Percentiles rank a stretch among this genome's conserved stretches.
These are phyloP conservation scores for Grosmannia penicillata DNA, from an alignment of 2,329 filamentous ascomycete genomes.

Conservation along the genomic window DNA sequence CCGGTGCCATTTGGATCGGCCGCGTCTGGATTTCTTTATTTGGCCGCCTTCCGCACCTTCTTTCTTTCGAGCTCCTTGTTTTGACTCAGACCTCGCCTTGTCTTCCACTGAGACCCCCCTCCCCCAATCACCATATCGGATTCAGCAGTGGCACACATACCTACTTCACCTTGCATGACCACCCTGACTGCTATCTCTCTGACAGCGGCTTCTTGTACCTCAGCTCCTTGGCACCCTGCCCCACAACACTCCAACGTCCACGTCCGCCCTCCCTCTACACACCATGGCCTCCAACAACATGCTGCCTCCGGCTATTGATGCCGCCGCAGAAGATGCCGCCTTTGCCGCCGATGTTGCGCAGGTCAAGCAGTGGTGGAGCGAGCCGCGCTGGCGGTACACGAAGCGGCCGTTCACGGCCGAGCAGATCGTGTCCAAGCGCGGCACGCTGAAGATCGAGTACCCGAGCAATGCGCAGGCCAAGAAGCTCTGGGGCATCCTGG, in stretches of 20 bases:
- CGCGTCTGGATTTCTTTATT: not conserved
- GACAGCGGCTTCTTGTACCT: no score
- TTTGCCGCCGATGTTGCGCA: slow-evolving; percentile 73
- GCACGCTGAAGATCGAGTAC: slow-evolving; percentile 80
- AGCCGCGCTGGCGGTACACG: slow-evolving; percentile 84
- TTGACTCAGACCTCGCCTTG: slow-evolving; percentile 10
- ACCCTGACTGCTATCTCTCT: not conserved
- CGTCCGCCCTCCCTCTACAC: slow-evolving; percentile 10
- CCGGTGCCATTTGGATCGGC: not conserved
- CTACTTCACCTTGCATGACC: no score
- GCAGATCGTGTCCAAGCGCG: slow-evolving; percentile 91
- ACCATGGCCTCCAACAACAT: slow-evolving; percentile 49
- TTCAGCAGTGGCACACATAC: not conserved
- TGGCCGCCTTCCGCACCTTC: slow-evolving; percentile 1
- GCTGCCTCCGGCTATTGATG: slow-evolving; percentile 40
- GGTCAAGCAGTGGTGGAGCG: slow-evolving; percentile 89
- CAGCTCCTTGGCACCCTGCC: no score
- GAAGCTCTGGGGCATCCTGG: slow-evolving; percentile 88
- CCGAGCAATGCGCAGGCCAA: slow-evolving; percentile 79
- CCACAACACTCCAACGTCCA: slow-evolving; percentile 1
- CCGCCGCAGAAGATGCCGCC: slow-evolving; percentile 44
- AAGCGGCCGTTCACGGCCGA: slow-evolving; percentile 89
- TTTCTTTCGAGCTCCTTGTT: slow-evolving; percentile 2
- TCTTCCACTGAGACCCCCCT: slow-evolving; percentile 3
- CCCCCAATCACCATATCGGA: slow-evolving; percentile 4